phyloP scores from a whole-genome alignment of 768 basidiomycete genomes.

The Suillus bovinus region DNA sequence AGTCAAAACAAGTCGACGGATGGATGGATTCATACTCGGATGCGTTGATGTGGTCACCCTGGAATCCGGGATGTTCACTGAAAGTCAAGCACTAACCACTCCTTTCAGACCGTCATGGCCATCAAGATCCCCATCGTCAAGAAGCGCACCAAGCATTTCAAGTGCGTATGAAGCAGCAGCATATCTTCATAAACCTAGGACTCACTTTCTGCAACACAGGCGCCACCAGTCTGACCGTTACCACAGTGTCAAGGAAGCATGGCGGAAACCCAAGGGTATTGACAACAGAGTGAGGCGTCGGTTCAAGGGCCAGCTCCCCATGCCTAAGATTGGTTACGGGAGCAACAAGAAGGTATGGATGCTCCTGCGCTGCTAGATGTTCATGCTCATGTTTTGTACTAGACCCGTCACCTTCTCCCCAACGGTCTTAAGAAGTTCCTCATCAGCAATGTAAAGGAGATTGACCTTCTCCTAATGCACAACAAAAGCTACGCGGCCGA shows the following conservation, averaged over 20 bases:
- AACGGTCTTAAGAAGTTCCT: conserved; percentile 96
- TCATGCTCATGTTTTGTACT: conserved; percentile 7
- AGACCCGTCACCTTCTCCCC: conserved; percentile 95
- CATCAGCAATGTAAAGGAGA: conserved; percentile 89
- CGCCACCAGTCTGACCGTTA: conserved; percentile 99
- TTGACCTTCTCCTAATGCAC: conserved; percentile 97
- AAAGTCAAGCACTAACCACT: conserved; percentile 17
- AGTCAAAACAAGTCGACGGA: conserved; percentile 19
- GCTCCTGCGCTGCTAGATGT: not conserved
- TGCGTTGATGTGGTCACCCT: conserved; percentile 14
- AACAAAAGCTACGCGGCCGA: conserved; percentile 95
- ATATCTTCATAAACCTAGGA: conserved; percentile 1
- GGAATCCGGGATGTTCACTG: not conserved
- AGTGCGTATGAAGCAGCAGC: conserved; percentile 51
- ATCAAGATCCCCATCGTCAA: conserved; percentile 77
- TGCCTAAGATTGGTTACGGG: conserved; percentile 90
- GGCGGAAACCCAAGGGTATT: conserved; percentile 99
- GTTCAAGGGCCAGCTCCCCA: conserved; percentile 93
- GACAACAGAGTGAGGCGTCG: conserved; percentile 96
- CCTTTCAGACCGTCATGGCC: conserved; percentile 41
- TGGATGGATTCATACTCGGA: conserved; percentile 23
- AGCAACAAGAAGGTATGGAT: conserved; percentile 75
- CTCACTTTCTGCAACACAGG: conserved; percentile 43
- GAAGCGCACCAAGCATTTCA: conserved; percentile 98
- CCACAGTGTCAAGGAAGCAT: conserved; percentile 95